phyloP scores from a whole-genome alignment of 768 basidiomycete genomes.

The Erythrobasidium yunnanense region DNA sequence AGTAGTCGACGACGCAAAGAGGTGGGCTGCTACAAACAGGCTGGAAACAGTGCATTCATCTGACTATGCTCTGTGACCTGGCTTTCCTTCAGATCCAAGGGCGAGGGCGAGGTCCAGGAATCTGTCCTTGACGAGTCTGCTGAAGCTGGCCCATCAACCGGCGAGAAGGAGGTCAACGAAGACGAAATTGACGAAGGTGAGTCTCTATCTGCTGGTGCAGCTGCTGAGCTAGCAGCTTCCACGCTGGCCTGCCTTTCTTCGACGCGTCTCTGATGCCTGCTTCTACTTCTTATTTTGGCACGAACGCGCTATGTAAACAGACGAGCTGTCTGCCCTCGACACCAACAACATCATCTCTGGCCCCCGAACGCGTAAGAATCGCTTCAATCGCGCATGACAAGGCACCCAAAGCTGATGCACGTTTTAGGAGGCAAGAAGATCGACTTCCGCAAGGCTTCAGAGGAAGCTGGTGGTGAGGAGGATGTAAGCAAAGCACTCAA shows the following conservation, averaged over 20 bases:
- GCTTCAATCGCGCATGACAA: too few species aligned
- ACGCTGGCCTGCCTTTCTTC: neutral
- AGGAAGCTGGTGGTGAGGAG: constrained; percentile 19
- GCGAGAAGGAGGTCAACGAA: constrained; percentile 23
- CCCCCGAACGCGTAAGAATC: constrained; percentile 16
- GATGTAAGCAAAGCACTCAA: neutral
- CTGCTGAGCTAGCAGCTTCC: neutral
- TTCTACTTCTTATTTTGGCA: neutral
- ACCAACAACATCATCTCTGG: constrained; percentile 16
- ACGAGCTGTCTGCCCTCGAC: constrained; percentile 21
- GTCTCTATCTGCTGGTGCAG: neutral
- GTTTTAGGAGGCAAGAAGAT: constrained; percentile 19
- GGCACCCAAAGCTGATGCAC: neutral
- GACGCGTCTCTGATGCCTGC: neutral
- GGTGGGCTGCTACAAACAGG: too few species aligned
- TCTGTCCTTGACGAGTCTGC: neutral
- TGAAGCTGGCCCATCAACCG: constrained; percentile 21
- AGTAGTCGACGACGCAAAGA: constrained; percentile 17
- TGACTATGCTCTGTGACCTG: too few species aligned
- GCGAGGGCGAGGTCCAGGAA: constrained; percentile 1
- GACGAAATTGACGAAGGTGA: constrained; percentile 22
- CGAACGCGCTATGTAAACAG: neutral
- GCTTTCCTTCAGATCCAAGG: constrained; percentile 1
- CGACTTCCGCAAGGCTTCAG: constrained; percentile 23
- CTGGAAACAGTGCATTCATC: too few species aligned